Evolutionary conservation across 2,329 filamentous ascomycete genomes (phyloP).

Genomic region (Colletotrichum tropicicola): DNA sequence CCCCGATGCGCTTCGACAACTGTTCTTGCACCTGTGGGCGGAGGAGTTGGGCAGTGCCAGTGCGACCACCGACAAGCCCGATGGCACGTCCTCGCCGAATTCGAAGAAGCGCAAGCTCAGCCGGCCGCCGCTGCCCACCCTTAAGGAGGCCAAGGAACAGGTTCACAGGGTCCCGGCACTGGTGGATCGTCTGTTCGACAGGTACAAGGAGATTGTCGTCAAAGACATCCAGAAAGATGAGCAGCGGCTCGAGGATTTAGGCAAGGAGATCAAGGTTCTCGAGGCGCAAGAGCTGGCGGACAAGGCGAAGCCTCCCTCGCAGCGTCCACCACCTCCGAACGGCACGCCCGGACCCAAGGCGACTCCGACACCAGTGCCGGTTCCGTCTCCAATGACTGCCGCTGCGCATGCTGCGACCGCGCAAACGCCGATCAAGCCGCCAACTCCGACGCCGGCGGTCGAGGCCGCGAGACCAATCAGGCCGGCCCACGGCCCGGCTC

Average conservation of each 20-base stretch:
- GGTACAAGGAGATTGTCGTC: constrained; percentile 77
- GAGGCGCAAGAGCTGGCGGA: constrained; percentile 55
- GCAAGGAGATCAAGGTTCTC: constrained; percentile 74
- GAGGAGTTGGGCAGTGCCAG: constrained; percentile 72
- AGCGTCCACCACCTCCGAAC: background rate
- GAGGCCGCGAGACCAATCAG: constrained; percentile 19
- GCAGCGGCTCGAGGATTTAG: constrained; percentile 68
- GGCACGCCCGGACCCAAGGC: background rate
- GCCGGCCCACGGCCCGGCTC: constrained; percentile 36
- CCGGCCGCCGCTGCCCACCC: constrained; percentile 68
- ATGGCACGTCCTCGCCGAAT: constrained; percentile 54
- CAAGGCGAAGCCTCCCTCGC: constrained; percentile 23
- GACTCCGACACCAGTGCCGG: constrained; percentile 18
- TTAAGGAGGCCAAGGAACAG: constrained; percentile 74
- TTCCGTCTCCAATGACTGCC: constrained; percentile 1
- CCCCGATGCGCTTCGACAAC: constrained; percentile 79
- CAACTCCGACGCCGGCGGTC: background rate
- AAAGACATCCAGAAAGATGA: constrained; percentile 80
- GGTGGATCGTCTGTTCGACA: constrained; percentile 77
- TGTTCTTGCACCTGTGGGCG: constrained; percentile 80
- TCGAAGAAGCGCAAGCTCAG: constrained; percentile 80
- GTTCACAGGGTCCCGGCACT: constrained; percentile 74
- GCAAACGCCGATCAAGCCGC: constrained; percentile 11
- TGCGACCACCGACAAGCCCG: constrained; percentile 44
- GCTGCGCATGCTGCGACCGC: background rate